A percentile compares a stretch with the other conserved stretches of the same genome.
phyloP scores from a whole-genome alignment of 2,329 filamentous ascomycete species.

The Tolypocladium ovalisporum region DNA sequence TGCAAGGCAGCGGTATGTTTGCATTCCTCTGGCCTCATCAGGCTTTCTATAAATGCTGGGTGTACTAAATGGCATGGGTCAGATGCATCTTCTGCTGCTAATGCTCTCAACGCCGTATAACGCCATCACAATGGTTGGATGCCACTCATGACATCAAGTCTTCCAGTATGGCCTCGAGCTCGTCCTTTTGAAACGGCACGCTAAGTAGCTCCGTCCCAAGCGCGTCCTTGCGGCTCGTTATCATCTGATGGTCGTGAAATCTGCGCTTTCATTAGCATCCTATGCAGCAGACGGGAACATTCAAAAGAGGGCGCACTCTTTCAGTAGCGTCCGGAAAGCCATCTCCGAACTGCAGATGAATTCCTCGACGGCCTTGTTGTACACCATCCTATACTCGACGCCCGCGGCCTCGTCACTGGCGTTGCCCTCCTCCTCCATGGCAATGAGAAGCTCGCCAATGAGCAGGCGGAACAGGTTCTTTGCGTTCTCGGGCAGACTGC shows the following conservation, averaged over 20 bases:
- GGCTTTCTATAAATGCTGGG: not conserved
- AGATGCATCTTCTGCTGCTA: too few relatives aligned
- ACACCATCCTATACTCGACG: slow-evolving; percentile 82
- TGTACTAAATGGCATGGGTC: too few relatives aligned
- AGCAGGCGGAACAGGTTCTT: slow-evolving; percentile 77
- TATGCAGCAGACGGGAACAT: not conserved
- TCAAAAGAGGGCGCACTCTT: slow-evolving; percentile 52
- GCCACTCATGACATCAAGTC: slow-evolving; percentile 38
- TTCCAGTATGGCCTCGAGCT: slow-evolving; percentile 80
- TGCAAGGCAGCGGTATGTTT: not conserved
- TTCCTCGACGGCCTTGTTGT: slow-evolving; percentile 91
- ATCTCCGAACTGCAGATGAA: slow-evolving; percentile 97
- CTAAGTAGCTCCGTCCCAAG: slow-evolving; percentile 77
- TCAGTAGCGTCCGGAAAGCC: slow-evolving; percentile 84
- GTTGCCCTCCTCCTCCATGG: slow-evolving; percentile 50
- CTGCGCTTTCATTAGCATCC: slow-evolving; percentile 28
- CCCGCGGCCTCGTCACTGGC: slow-evolving; percentile 42
- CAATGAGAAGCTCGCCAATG: slow-evolving; percentile 70
- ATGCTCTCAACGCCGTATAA: not conserved
- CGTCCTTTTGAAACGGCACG: slow-evolving; percentile 76
- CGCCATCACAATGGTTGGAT: not conserved
- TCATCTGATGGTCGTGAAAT: slow-evolving; percentile 97
- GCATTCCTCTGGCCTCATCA: not conserved
- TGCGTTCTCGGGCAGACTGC: slow-evolving; percentile 85
- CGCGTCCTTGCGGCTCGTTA: slow-evolving; percentile 76